Conservation (phyloP, 2,329 filamentous ascomycete genomes). For the Parascedosporium putredinis region DNA sequence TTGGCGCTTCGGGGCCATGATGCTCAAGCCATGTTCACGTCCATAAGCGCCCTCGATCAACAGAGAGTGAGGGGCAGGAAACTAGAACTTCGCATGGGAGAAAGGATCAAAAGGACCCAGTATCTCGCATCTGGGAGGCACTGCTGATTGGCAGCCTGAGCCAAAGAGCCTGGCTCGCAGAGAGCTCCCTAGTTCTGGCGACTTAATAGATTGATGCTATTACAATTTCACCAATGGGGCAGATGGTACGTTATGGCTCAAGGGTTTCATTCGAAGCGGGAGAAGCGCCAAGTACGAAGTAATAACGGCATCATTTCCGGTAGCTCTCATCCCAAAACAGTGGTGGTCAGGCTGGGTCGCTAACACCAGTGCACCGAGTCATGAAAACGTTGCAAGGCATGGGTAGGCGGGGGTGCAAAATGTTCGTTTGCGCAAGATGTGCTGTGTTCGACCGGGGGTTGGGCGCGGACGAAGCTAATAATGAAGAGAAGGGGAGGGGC, state of each 20-base stretch:
- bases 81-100: no score
- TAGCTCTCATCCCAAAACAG: neutral
- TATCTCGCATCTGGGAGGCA: no score
- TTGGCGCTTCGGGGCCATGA: no score
- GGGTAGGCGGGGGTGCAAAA: constrained; percentile 7
- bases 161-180: neutral
- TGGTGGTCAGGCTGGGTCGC: constrained; percentile 1
- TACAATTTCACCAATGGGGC: neutral
- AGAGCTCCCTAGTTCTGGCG: no score
- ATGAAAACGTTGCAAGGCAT: constrained; percentile 8
- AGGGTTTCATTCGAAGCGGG: constrained; percentile 1
- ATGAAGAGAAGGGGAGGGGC: neutral
- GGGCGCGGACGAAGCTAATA: neutral
- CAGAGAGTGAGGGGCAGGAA: no score
- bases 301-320: no score
- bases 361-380: neutral
- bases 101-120: no score
- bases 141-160: neutral
- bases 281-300: neutral
- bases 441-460: neutral
- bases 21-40: no score
- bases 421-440: neutral
- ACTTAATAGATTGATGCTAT: no score
- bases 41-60: no score
- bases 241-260: neutral